These are phyloP conservation scores for Tuctoria greenei DNA, from an alignment of 176 grass and related monocot genomes.

Conservation along the genomic window DNA sequence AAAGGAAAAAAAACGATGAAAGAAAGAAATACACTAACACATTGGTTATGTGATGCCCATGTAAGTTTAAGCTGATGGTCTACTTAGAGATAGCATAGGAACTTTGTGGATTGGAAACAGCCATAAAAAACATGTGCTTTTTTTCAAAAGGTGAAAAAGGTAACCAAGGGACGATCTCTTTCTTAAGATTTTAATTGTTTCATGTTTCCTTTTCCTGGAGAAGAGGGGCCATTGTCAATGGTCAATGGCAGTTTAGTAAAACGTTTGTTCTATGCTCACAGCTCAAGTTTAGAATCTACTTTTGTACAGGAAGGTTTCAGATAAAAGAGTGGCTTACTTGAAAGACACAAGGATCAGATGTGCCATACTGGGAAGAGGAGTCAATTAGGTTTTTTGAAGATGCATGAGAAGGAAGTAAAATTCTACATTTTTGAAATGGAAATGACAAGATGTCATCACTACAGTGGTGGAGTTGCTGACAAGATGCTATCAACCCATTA, in stretches of 20 bases:
- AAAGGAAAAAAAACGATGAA: slow-evolving; percentile 21
- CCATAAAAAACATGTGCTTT: not conserved
- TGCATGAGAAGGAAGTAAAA: slow-evolving; percentile 29
- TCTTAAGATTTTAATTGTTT: slow-evolving; percentile 10
- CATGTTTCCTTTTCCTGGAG: slow-evolving; percentile 10
- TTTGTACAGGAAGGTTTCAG: slow-evolving; percentile 33
- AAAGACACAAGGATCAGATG: slow-evolving; percentile 38
- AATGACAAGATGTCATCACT: slow-evolving; percentile 20
- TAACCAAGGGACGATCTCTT: slow-evolving; percentile 16
- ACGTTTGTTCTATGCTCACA: slow-evolving; percentile 33
- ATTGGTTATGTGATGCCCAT: slow-evolving; percentile 19
- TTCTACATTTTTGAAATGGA: slow-evolving; percentile 19
- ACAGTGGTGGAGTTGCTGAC: slow-evolving; percentile 3
- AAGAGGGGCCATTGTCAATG: slow-evolving; percentile 3
- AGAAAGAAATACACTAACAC: slow-evolving; percentile 21
- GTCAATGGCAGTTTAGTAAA: slow-evolving; percentile 17
- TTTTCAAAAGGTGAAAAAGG: not conserved
- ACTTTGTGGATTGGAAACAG: slow-evolving; percentile 19
- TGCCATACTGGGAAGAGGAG: not conserved
- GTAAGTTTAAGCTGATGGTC: not conserved
- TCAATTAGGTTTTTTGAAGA: slow-evolving; percentile 11
- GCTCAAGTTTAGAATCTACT: slow-evolving; percentile 52
- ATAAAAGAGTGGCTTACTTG: slow-evolving; percentile 41
- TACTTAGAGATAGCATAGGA: slow-evolving; percentile 5
- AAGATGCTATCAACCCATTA: slow-evolving; percentile 22